Percentiles rank a stretch among this genome's conserved stretches.
These are phyloP conservation scores for Pythium myriotylum DNA, from an alignment of 352 stramenopile genomes.

Conservation along the genomic window DNA sequence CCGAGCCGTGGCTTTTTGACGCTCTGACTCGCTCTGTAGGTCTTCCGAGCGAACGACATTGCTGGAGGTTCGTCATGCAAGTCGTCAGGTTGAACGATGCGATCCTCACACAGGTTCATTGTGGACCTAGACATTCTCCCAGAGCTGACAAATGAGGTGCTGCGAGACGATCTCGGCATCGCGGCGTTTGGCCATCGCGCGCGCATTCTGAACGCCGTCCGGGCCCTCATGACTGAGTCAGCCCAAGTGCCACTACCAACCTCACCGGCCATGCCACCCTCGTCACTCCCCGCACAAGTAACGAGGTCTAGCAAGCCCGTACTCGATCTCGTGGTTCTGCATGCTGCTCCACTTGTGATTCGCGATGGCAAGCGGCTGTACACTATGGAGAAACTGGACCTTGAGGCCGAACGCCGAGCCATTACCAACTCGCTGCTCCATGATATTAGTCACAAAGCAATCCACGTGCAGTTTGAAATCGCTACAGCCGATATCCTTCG, in stretches of 20 bases:
- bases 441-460: slow-evolving; percentile 72
- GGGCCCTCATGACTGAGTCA: slow-evolving; percentile 34
- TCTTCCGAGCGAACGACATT: slow-evolving; percentile 29
- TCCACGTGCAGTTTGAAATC: slow-evolving; percentile 79
- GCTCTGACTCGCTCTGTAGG: slow-evolving; percentile 4
- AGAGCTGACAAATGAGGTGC: slow-evolving; percentile 60
- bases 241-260: neutral
- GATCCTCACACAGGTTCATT: neutral
- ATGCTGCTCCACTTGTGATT: slow-evolving; percentile 79
- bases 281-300: too few species aligned
- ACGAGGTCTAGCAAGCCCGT: slow-evolving; percentile 31
- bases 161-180: slow-evolving; percentile 66
- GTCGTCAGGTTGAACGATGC: neutral
- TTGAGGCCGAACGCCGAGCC: slow-evolving; percentile 65
- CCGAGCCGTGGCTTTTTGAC: neutral
- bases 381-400: slow-evolving; percentile 83
- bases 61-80: slow-evolving; percentile 25
- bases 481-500: slow-evolving; percentile 76
- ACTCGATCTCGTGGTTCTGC: slow-evolving; percentile 76
- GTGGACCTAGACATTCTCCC: slow-evolving; percentile 52
- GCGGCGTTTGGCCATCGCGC: slow-evolving; percentile 62
- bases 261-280: neutral
- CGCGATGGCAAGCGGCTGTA: slow-evolving; percentile 65
- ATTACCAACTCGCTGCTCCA: slow-evolving; percentile 73
- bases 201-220: slow-evolving; percentile 55